Evolutionary conservation across 2,329 filamentous ascomycete genomes (phyloP), one percentile per base, ranked within the genome.

Genomic region (Pyrenophora graminea): DNA sequence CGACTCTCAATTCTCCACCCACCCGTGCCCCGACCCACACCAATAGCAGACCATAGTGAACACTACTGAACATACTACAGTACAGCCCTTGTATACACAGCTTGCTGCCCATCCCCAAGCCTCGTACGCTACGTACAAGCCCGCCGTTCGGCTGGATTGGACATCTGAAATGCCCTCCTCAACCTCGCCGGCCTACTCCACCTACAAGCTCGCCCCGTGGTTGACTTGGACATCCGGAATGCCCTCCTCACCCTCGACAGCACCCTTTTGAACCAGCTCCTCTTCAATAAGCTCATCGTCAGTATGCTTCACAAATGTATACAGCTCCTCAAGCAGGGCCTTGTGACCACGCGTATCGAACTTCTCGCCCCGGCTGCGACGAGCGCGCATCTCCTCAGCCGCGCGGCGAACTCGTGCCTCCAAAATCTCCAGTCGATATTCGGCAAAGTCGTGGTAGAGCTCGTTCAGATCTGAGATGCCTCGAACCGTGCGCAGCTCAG

Each of bases 341-440:
- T 74, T 76, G 51, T 74, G 56, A 6, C 33, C 56, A 36, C 51
- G 51, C 21, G 68, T 73, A 44, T 71, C 65, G 45, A 72, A 67
- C 51, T 63, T 64, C 51, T 68, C 65, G n/a, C 67, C 63, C 17
- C 59, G 58, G 17, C 53, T 48, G 30, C 66, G 66, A 40, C 51
- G 50, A 34, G 76, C 75, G n/a, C 72, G 70, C 40, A 82, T 62
- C 43, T 71, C 64, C 45, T 62, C 46, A 15, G 57, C 64, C 50
- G 72, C 69, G 52, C 76, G 77, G 12, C 79, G 77, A 51, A 84
- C 70, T 1, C 84, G 79, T 64, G 86, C 82, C 64, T 85, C 80
- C 13, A 87, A 72, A 13, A 86, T 84, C 58, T 85, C 80, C 4
- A 87, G 77, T 2, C 85, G 80, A 67, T 88, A 88, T 59, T 84